phyloP scores from a whole-genome alignment of 495 filamentous ascomycete genomes.

The Halenospora varia region DNA sequence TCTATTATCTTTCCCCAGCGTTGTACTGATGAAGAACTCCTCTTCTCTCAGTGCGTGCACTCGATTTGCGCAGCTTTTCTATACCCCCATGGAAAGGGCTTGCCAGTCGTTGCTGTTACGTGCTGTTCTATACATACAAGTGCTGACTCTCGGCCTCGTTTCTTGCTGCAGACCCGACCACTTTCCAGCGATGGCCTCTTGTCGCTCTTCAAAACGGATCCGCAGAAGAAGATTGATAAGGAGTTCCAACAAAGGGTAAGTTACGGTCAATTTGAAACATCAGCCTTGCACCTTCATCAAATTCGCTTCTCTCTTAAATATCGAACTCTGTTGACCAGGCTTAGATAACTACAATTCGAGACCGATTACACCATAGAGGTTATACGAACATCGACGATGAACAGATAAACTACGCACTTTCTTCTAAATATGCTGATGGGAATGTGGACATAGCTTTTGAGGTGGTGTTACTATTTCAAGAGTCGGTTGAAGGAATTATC shows the following conservation, averaged over 20 bases:
- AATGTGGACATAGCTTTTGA: constrained; percentile 73
- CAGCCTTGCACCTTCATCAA: too few relatives aligned
- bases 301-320: too few relatives aligned
- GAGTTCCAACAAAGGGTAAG: constrained; percentile 52
- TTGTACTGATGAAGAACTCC: constrained; percentile 6
- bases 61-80: constrained; percentile 27
- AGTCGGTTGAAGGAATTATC: constrained; percentile 78
- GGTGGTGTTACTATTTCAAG: constrained; percentile 68
- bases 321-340: constrained; percentile 1
- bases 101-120: constrained; percentile 22
- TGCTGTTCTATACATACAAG: constrained; percentile 26
- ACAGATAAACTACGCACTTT: constrained; percentile 69
- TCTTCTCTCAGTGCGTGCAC: constrained; percentile 21
- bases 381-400: constrained; percentile 51
- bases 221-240: constrained; percentile 44
- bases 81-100: constrained; percentile 22
- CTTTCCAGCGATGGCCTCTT: constrained; percentile 21
- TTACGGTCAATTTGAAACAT: constrained; percentile 20
- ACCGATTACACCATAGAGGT: constrained; percentile 46
- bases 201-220: constrained; percentile 51
- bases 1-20: constrained; percentile 11
- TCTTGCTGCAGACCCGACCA: constrained; percentile 34
- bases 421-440: constrained; percentile 57
- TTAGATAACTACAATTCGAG: constrained; percentile 53
- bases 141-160: constrained; percentile 30